Base-by-base conservation (phyloP, 306 rosid species). In the Biancaea sappan region DNA sequence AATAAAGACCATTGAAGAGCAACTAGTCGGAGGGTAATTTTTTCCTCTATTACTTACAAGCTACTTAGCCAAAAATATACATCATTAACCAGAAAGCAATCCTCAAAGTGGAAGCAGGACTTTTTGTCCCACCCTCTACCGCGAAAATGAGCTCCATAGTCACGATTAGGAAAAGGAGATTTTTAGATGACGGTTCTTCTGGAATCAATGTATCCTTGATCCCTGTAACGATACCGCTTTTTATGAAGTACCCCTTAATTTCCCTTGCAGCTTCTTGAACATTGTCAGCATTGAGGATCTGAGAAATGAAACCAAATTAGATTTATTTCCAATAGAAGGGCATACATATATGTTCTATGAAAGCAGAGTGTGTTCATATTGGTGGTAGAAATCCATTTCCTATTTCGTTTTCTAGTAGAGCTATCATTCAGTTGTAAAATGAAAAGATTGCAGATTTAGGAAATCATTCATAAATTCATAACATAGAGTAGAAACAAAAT, bases 181-280 rank as follows among this genome's bases (percentile, higher is more conserved):
- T 15, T 74, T 81, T 80, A 86, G 82, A 95, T 92, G 35, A 90
- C 79, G 6, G 92, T 90, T 82, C 98, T 97, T 51, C 96, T 61
- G 4, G 98, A 87, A 95, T 88, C 74, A 87, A 82, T 54, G 99
- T 98, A 83, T 95, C 99, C 86, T 95, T 95, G 84, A 92, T 92
- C 76, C 92, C 83, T 2, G 99, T 95, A 24, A 95, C 99, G 0
- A 92, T 95, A 38, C 97, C 98, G 53, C 99, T 92, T 86, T 94
- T 92, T 71, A 94, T 94, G 91, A 94, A 94, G 70, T 94, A 95
- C 4, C 99, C 99, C 48, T 95, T 98, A 5, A 98, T 88, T 84
- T 95, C 99, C 71, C 99, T 88, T 59, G 99, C 98, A 22, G 98
- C 96, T 90, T 95, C 98, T 92, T 92, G 99, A 51, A 95, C 96